Conservation (phyloP, 495 filamentous ascomycete genomes). For the Bacidia gigantensis region DNA sequence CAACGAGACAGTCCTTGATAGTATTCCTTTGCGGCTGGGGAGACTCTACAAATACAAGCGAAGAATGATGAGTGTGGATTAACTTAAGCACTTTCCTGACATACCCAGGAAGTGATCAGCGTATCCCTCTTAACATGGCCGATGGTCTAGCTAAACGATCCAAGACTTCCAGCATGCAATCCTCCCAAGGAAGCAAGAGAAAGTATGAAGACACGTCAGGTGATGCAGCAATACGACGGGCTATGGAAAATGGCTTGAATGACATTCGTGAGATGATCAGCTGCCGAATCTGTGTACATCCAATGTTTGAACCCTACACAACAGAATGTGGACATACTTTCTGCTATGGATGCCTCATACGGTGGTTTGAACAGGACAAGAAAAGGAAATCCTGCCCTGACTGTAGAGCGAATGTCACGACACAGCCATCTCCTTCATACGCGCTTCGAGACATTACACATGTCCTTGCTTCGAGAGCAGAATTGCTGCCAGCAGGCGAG, state of each 20-base stretch:
- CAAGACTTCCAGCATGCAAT: background rate
- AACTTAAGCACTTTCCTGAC: too few relatives aligned
- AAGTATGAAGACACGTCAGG: background rate
- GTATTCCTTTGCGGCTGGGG: too few relatives aligned
- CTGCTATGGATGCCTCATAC: slow-evolving; percentile 55
- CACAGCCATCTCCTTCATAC: slow-evolving; percentile 56
- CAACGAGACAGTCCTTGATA: too few relatives aligned
- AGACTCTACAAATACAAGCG: too few relatives aligned
- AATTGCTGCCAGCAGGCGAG: slow-evolving; percentile 50
- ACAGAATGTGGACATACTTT: slow-evolving; percentile 63
- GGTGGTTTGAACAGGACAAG: slow-evolving; percentile 49
- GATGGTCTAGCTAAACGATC: background rate
- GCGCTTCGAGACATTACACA: slow-evolving; percentile 53
- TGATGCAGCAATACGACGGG: slow-evolving; percentile 25
- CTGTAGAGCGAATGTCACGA: slow-evolving; percentile 46
- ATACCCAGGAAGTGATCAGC: background rate
- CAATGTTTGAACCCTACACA: slow-evolving; percentile 60
- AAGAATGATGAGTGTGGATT: too few relatives aligned
- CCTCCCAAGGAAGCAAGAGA: background rate
- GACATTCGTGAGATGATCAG: slow-evolving; percentile 38
- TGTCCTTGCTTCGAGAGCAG: slow-evolving; percentile 47
- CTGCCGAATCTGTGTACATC: slow-evolving; percentile 55
- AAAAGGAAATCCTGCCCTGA: slow-evolving; percentile 59
- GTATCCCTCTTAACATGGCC: background rate
- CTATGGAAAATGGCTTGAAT: slow-evolving; percentile 37